Percentiles rank a stretch among this genome's conserved stretches.
These are phyloP conservation scores for Fusarium camptoceras DNA, from an alignment of 2,329 filamentous ascomycete genomes.

Conservation along the genomic window DNA sequence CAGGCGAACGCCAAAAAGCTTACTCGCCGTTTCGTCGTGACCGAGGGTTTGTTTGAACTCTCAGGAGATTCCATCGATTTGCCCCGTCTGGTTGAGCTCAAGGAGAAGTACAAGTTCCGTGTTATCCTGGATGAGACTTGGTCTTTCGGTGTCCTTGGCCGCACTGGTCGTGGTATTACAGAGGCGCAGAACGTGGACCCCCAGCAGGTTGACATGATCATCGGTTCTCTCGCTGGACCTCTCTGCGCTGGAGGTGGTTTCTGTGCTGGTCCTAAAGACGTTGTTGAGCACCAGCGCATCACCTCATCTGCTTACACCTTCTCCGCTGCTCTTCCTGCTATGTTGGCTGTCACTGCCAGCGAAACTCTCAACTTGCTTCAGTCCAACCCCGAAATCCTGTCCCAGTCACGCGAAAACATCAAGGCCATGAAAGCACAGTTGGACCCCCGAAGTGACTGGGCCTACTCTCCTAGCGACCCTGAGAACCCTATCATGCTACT, in stretches of 20 bases:
- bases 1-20: slow-evolving; percentile 86
- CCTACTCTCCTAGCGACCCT: slow-evolving; percentile 79
- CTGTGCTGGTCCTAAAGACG: slow-evolving; percentile 90
- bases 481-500: slow-evolving; percentile 92
- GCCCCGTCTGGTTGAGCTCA: slow-evolving; percentile 91
- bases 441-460: slow-evolving; percentile 94
- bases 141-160: slow-evolving; percentile 94
- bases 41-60: slow-evolving; percentile 93
- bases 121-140: slow-evolving; percentile 97
- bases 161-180: slow-evolving; percentile 90
- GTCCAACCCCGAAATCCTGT: slow-evolving; percentile 84
- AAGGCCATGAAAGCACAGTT: slow-evolving; percentile 86
- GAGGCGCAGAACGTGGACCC: slow-evolving; percentile 98
- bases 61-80: slow-evolving; percentile 87
- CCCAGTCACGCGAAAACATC: slow-evolving; percentile 85
- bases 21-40: slow-evolving; percentile 94
- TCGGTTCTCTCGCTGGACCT: slow-evolving; percentile 90
- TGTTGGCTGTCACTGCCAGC: slow-evolving; percentile 94
- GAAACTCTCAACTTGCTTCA: slow-evolving; percentile 90
- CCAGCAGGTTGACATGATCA: slow-evolving; percentile 94
- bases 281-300: slow-evolving; percentile 96
- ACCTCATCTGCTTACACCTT: slow-evolving; percentile 93
- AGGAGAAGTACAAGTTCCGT: slow-evolving; percentile 97
- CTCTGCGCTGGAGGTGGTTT: slow-evolving; percentile 95
- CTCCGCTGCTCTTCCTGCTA: slow-evolving; percentile 92